Conservation (phyloP, 306 rosid genomes). For the Begonia fuchsioides region DNA sequence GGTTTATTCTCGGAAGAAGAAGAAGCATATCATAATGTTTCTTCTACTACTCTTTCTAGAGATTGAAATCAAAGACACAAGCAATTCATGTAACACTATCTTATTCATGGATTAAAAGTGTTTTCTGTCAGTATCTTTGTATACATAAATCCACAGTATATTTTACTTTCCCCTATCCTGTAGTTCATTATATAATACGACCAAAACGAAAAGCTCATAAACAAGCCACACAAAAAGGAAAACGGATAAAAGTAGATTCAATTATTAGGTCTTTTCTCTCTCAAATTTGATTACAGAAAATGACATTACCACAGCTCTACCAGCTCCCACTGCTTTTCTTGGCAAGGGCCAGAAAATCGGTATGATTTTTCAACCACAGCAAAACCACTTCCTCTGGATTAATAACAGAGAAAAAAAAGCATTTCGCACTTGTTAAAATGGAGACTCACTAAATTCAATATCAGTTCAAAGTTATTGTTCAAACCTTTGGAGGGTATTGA, state of each 20-base stretch:
- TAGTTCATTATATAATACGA: constrained; percentile 6
- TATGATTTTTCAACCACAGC: constrained; percentile 38
- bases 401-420: constrained; percentile 1
- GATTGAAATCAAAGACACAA: too few species aligned
- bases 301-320: not conserved
- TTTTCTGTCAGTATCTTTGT: not conserved
- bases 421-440: not conserved
- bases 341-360: constrained; percentile 8
- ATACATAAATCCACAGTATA: not conserved
- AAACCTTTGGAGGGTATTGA: constrained; percentile 29
- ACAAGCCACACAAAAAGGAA: constrained; percentile 2
- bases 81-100: not conserved
- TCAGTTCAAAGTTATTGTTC: not conserved
- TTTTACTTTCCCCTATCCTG: constrained; percentile 5
- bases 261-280: not conserved
- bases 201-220: not conserved
- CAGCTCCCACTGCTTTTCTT: not conserved
- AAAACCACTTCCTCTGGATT: constrained; percentile 74
- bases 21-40: too few species aligned
- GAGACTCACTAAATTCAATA: too few species aligned
- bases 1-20: too few species aligned
- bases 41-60: too few species aligned
- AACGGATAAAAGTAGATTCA: not conserved
- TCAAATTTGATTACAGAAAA: not conserved
- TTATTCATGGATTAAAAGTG: not conserved